Percentiles rank a stretch among this genome's conserved stretches.
phyloP scores from a whole-genome alignment of 768 basidiomycete genomes.

The Tulasnella sp. region DNA sequence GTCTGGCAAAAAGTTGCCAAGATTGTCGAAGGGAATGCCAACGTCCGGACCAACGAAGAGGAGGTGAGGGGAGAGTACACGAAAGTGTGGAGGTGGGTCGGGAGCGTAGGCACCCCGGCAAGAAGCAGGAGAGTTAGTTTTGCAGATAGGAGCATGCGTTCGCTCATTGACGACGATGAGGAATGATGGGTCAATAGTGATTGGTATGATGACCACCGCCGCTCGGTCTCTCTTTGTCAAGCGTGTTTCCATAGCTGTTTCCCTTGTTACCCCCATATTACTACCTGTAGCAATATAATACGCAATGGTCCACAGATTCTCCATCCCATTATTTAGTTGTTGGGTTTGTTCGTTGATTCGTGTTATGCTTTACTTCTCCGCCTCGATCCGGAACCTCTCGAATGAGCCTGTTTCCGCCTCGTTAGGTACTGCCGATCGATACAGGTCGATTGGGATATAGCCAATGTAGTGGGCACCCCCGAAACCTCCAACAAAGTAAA shows the following conservation, averaged over 20 bases:
- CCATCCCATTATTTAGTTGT: not conserved
- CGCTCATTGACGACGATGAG: constrained; percentile 9
- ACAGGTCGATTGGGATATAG: constrained; percentile 46
- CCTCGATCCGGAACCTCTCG: not conserved
- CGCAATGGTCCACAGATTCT: not conserved
- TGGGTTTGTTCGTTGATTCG: not conserved
- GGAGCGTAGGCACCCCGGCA: constrained; percentile 34
- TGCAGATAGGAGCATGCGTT: constrained; percentile 10
- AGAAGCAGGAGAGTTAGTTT: constrained; percentile 22
- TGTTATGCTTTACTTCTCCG: not conserved
- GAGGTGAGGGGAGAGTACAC: constrained; percentile 82
- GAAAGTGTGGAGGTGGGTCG: constrained; percentile 90
- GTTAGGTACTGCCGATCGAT: constrained; percentile 34
- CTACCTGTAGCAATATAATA: not conserved
- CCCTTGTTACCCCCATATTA: not conserved
- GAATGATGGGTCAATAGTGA: not conserved
- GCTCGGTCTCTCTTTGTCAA: not conserved
- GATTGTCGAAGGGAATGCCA: constrained; percentile 85
- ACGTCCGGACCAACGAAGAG: constrained; percentile 78
- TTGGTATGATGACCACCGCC: not conserved
- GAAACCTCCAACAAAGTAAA: constrained; percentile 56
- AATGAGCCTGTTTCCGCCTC: not conserved
- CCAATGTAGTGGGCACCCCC: constrained; percentile 52
- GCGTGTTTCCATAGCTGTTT: not conserved
- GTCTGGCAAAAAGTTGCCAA: constrained; percentile 81